phyloP scores from a whole-genome alignment of 257 asterid species.

The Lycium barbarum region DNA sequence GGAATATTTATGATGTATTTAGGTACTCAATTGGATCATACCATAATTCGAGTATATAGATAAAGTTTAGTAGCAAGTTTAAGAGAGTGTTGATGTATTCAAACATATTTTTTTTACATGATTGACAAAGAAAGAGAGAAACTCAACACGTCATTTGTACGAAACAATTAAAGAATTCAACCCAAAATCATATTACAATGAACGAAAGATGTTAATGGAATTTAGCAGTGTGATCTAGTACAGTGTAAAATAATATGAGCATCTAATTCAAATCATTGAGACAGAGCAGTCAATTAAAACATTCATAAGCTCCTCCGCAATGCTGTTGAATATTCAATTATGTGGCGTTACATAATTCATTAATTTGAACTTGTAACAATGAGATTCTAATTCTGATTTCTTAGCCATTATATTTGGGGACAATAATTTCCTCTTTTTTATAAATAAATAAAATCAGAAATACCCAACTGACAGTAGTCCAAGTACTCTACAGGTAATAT shows the following conservation, averaged over 20 bases:
- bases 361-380: neutral
- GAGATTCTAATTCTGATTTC: neutral
- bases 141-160: too few species aligned
- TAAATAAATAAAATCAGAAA: neutral
- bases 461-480: neutral
- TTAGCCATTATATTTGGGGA: neutral
- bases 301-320: neutral
- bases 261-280: neutral
- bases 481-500: neutral
- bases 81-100: too few species aligned
- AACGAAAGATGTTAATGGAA: neutral
- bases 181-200: neutral
- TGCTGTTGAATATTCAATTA: neutral
- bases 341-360: neutral
- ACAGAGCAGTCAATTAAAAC: neutral
- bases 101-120: neutral
- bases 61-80: too few species aligned
- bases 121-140: neutral
- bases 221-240: neutral
- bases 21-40: too few species aligned
- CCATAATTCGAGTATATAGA: too few species aligned
- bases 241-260: neutral
- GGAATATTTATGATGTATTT: too few species aligned
- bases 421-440: neutral
- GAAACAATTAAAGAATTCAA: neutral